Evolutionary conservation across 2,329 filamentous ascomycete species (phyloP).

Genomic region (Fusarium penzigii): DNA sequence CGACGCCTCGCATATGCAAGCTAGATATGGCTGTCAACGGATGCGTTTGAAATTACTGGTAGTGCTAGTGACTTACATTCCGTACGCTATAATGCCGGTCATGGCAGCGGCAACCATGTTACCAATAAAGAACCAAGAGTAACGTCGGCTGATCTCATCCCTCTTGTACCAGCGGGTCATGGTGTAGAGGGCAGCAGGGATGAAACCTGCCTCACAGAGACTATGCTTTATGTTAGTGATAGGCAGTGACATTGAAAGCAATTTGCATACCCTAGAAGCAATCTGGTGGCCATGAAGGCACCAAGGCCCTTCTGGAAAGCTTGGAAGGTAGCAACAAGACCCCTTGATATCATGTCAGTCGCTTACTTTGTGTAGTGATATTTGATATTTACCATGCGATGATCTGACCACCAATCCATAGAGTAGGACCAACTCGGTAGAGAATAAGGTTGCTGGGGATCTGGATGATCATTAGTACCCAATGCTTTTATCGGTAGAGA

Average conservation of each 20-base stretch:
- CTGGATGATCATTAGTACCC: neutral
- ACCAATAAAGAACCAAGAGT: conserved; percentile 45
- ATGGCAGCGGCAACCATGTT: conserved; percentile 43
- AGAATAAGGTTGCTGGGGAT: conserved; percentile 51
- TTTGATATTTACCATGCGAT: conserved; percentile 36
- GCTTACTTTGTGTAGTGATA: conserved; percentile 21
- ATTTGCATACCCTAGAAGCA: conserved; percentile 23
- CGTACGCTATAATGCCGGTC: conserved; percentile 44
- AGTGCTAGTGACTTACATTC: conserved; percentile 12
- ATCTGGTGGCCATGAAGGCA: conserved; percentile 38
- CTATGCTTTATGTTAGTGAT: neutral
- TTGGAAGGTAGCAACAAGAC: conserved; percentile 37
- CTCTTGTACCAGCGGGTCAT: conserved; percentile 48
- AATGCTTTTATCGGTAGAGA: neutral
- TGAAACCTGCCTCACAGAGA: conserved; percentile 33
- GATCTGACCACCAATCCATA: conserved; percentile 39
- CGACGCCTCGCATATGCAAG: conserved; percentile 22
- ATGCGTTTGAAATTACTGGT: neutral
- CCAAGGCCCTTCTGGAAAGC: conserved; percentile 34
- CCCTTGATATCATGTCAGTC: conserved; percentile 24
- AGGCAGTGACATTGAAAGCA: too few relatives aligned
- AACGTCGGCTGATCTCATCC: conserved; percentile 44
- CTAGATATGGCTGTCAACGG: conserved; percentile 1
- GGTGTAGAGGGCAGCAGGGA: conserved; percentile 47
- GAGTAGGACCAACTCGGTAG: conserved; percentile 44